Evolutionary conservation across 202 grass and related monocot genomes (phyloP).

Genomic region (Schoenoplectus tabernaemontani): DNA sequence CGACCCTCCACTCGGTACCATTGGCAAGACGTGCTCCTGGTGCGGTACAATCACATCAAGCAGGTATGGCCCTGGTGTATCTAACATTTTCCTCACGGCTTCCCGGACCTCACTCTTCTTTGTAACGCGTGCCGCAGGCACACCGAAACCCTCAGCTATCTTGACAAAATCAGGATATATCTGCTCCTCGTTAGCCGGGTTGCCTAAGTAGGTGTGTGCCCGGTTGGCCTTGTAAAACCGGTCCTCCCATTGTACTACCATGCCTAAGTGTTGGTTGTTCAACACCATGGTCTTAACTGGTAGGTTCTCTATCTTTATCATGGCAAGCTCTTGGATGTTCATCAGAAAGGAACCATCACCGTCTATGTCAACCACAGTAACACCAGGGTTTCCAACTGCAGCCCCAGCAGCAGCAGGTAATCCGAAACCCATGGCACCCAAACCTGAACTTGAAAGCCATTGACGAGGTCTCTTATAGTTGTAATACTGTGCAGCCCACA

Average conservation of each 20-base stretch:
- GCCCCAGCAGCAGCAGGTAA: slow-evolving; percentile 83
- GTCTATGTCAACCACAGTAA: slow-evolving; percentile 82
- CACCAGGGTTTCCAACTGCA: slow-evolving; percentile 70
- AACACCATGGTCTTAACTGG: slow-evolving; percentile 64
- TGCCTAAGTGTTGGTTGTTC: slow-evolving; percentile 95
- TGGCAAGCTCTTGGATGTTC: slow-evolving; percentile 88
- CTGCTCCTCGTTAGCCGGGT: slow-evolving; percentile 59
- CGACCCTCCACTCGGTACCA: slow-evolving; percentile 85
- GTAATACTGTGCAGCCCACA: slow-evolving; percentile 97
- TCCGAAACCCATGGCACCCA: slow-evolving; percentile 92
- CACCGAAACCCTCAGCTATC: slow-evolving; percentile 62
- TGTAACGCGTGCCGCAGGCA: slow-evolving; percentile 68
- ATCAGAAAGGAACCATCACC: slow-evolving; percentile 93
- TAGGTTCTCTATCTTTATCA: slow-evolving; percentile 82
- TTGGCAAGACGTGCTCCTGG: slow-evolving; percentile 91
- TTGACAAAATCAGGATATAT: slow-evolving; percentile 88
- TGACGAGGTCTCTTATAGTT: slow-evolving; percentile 76
- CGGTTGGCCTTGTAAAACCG: slow-evolving; percentile 90
- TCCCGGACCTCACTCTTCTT: slow-evolving; percentile 60
- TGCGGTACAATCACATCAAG: slow-evolving; percentile 81
- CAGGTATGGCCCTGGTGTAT: slow-evolving; percentile 79
- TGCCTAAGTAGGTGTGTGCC: slow-evolving; percentile 80
- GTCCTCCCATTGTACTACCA: slow-evolving; percentile 88
- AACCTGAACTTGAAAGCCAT: slow-evolving; percentile 62
- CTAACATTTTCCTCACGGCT: slow-evolving; percentile 80